Percentiles rank a stretch among this genome's conserved stretches.
phyloP scores from a whole-genome alignment of 495 filamentous ascomycete species.

The Talaromyces borbonicus region DNA sequence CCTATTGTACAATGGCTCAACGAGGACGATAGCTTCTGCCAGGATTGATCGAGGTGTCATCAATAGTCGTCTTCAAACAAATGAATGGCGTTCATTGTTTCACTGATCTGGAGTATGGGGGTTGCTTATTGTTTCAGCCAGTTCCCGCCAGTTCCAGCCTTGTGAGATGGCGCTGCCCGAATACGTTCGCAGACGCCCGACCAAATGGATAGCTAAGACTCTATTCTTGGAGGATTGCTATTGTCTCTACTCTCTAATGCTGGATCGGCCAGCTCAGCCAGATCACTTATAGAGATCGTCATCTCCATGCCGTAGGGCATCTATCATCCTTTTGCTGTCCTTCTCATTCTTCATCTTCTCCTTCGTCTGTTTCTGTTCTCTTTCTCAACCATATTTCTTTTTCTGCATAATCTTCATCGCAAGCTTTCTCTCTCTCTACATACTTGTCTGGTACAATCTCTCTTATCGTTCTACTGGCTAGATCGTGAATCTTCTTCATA shows the following conservation, averaged over 20 bases:
- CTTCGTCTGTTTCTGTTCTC: constrained; percentile 4
- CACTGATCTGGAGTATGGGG: background rate
- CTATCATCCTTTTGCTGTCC: constrained; percentile 2
- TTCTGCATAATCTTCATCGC: constrained; percentile 10
- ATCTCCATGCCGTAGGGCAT: constrained; percentile 1
- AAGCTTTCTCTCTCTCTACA: constrained; percentile 10
- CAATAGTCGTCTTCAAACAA: background rate
- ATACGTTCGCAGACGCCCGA: background rate
- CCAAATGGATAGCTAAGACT: background rate
- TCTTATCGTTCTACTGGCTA: constrained; percentile 28
- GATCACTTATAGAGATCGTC: constrained; percentile 2
- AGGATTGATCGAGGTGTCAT: background rate
- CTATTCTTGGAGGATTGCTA: background rate
- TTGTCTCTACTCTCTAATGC: no score
- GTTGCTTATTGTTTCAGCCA: constrained; percentile 7
- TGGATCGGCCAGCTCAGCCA: background rate
- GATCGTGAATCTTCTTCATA: constrained; percentile 11
- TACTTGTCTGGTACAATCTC: constrained; percentile 9
- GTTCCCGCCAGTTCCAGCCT: no score
- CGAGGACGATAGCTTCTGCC: background rate
- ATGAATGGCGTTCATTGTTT: constrained; percentile 7
- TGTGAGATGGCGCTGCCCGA: no score
- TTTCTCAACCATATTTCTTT: background rate
- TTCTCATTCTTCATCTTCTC: constrained; percentile 13
- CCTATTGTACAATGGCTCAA: background rate